A percentile compares a stretch with the other conserved stretches of the same genome.
Conservation (phyloP, 768 basidiomycete species). For the Saitozyma podzolica region DNA sequence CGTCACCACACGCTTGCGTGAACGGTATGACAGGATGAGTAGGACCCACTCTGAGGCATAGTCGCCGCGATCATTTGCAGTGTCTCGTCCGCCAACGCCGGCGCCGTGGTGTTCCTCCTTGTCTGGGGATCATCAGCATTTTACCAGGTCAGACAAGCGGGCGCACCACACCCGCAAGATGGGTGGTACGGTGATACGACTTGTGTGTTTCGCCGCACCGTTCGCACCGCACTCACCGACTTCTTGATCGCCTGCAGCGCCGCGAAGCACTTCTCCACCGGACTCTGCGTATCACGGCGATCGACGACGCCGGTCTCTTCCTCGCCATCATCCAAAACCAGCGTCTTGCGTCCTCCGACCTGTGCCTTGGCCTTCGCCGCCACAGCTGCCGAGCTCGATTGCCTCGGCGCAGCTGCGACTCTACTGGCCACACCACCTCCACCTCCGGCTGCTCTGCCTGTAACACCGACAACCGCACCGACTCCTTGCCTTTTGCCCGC, state of each 20-base stretch:
- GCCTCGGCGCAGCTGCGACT: too few relatives aligned
- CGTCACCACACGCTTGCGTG: neutral
- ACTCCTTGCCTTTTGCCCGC: neutral
- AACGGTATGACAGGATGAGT: neutral
- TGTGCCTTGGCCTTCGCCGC: too few relatives aligned
- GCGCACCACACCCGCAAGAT: too few relatives aligned
- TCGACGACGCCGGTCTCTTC: slow-evolving; percentile 13
- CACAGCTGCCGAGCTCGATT: too few relatives aligned
- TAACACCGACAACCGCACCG: too few relatives aligned
- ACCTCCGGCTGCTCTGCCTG: too few relatives aligned
- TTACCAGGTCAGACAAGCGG: too few relatives aligned
- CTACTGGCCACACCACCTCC: too few relatives aligned
- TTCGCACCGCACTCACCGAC: slow-evolving; percentile 19
- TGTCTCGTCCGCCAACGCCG: slow-evolving; percentile 32
- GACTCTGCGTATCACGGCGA: slow-evolving; percentile 17
- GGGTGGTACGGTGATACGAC: too few relatives aligned
- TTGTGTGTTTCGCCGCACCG: neutral
- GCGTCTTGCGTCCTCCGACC: too few relatives aligned
- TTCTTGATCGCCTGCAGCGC: slow-evolving; percentile 26
- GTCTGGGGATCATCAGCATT: slow-evolving; percentile 15
- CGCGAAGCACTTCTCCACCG: slow-evolving; percentile 30
- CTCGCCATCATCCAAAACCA: neutral
- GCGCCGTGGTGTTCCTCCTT: slow-evolving; percentile 23
- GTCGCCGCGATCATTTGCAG: slow-evolving; percentile 44
- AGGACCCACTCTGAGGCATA: slow-evolving; percentile 41